Conservation (phyloP, 805 yeast genomes). For the Tetrapisispora namnaoensis region DNA sequence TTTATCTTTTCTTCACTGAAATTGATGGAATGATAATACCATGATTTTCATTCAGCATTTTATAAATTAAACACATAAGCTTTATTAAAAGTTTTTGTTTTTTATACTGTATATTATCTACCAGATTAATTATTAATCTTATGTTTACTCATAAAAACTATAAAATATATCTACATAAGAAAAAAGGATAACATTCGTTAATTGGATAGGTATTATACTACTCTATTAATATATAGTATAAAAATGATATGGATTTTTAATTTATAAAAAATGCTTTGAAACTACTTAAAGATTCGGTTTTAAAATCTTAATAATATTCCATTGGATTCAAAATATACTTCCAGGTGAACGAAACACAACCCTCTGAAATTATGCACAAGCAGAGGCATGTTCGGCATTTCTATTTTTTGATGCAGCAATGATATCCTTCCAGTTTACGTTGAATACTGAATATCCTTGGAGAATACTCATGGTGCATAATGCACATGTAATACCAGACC, state of each 20-base stretch:
- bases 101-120: constrained; percentile 1
- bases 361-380: not conserved
- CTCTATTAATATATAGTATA: not conserved
- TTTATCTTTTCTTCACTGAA: not conserved
- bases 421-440: constrained; percentile 25
- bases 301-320: too few species aligned
- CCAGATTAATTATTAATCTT: not conserved
- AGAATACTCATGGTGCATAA: constrained; percentile 27
- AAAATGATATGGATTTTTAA: not conserved
- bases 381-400: constrained; percentile 15
- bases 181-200: not conserved
- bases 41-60: constrained; percentile 1
- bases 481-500: constrained; percentile 42
- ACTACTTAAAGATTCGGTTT: not conserved
- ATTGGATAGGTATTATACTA: not conserved
- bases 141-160: not conserved
- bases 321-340: not conserved
- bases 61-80: constrained; percentile 1
- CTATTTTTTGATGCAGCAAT: constrained; percentile 22
- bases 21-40: not conserved
- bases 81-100: not conserved
- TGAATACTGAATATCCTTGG: constrained; percentile 29
- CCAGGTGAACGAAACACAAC: not conserved
- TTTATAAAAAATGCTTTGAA: not conserved
- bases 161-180: too few species aligned